Evolutionary conservation across 495 filamentous ascomycete genomes (phyloP), one percentile per base, ranked within the genome.

Genomic region (Hypoxylon lienhwacheense): DNA sequence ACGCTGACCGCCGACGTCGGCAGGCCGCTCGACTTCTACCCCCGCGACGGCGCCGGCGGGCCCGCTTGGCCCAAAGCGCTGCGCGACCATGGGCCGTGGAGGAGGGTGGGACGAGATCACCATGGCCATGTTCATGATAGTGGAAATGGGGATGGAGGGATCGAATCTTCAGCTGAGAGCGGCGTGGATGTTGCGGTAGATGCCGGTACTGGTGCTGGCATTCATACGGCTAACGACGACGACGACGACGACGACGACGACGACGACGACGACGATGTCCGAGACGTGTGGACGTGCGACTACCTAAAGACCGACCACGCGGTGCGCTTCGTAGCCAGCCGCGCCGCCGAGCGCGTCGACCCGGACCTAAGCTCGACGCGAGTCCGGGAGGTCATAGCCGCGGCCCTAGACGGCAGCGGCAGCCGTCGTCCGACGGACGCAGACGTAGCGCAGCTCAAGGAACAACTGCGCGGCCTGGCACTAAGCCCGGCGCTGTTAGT

Each of bases 351-450:
- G 37, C 56, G 50, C 1, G 15, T 60, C 11, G 31, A 37, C 12
- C 45, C 50, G 2, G 28, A 45, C 15, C 45, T 61, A 10, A 61
- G 56, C 34, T 60, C 56, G 20, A 60, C 56, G 3, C 22, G 16
- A 3, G 11, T 49, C 8, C 49, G 44, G 10, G 15, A 8, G 4
- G 37, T 42, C 28, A 26, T 55, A 26, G 39, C 42, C 12, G 21
- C 3, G 5, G 7, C 14, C 7, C 2, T 5, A 2, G 5, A 7
- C 32, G 14, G 5, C 40, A 22, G n/a, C 49, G 2, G n/a, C n/a
- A n/a, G n/a, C n/a, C n/a, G n/a, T n/a, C n/a, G n/a, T n/a, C n/a
- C n/a, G n/a, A 7, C 11, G 2, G 14, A 31, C 8, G 17, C 16
- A 8, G 7, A 25, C 6, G 37, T 12, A 5, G 12, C 20, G 4